These are phyloP conservation scores for Termitomyces sp. DNA, from an alignment of 768 basidiomycete genomes.

Conservation along the genomic window DNA sequence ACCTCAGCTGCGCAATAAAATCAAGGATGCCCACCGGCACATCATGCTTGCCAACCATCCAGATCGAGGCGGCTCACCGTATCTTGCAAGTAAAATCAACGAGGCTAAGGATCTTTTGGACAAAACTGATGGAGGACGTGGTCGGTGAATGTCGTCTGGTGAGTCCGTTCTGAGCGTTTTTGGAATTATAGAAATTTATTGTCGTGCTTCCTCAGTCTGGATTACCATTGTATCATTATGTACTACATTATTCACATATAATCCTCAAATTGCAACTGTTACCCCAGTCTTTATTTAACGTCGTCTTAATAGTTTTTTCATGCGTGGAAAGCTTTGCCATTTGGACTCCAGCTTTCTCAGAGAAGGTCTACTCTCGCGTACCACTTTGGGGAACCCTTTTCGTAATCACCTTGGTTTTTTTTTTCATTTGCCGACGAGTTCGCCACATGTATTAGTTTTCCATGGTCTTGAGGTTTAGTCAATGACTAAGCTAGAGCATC, in stretches of 20 bases:
- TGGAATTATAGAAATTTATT: neutral
- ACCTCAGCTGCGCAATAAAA: constrained; percentile 60
- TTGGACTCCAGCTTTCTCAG: neutral
- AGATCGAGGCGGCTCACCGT: constrained; percentile 97
- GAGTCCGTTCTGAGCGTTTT: neutral
- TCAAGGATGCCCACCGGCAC: constrained; percentile 94
- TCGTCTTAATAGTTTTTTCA: neutral
- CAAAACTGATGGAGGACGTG: constrained; percentile 55
- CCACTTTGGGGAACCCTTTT: neutral
- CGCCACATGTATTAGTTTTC: neutral
- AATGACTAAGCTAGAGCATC: constrained; percentile 29
- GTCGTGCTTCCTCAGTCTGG: constrained; percentile 3
- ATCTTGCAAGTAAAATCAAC: constrained; percentile 97
- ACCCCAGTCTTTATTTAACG: neutral
- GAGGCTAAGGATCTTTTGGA: constrained; percentile 94
- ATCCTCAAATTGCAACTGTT: constrained; percentile 10
- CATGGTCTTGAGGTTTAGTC: neutral
- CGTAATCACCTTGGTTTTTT: no score
- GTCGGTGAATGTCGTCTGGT: constrained; percentile 20
- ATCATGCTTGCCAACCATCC: constrained; percentile 99
- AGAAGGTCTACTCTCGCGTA: neutral
- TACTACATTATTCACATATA: constrained; percentile 9
- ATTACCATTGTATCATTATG: constrained; percentile 14
- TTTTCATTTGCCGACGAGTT: neutral
- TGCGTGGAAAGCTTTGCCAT: neutral